Evolutionary conservation across 2,329 filamentous ascomycete species (phyloP), one percentile per base, ranked within the genome.

Genomic region (Fusarium concolor): DNA sequence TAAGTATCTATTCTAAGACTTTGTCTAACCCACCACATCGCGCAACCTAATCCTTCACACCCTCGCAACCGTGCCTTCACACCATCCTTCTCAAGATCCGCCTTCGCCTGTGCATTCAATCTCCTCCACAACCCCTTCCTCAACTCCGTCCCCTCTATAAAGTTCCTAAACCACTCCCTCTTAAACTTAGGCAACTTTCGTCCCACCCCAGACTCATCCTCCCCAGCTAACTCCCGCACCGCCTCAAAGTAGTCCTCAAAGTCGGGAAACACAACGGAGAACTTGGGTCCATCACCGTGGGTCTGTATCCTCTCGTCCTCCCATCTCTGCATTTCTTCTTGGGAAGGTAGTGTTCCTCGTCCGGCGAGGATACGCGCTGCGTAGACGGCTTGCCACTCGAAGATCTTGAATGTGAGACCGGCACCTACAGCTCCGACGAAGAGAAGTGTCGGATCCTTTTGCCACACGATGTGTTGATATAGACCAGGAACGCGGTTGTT

Each of bases 381-480:
- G 2, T 87, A 81, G 0, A 90, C 88, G 9, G 88, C 87, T 71
- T 91, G 89, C 86, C 87, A 90, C 76, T 91, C 89, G 56, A 90
- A 90, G 29, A 90, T 83, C 73, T 89, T 90, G 78, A 92, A 91
- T 0, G 89, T 91, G 28, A 92, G 76, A 0, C 86, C 86, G 0
- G 85, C 84, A 2, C 79, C 79, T 0, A 84, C 86, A 6, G 87
- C 88, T 26, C 87, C 88, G 4, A 89, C 79, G 69, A 89, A 90
- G 4, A 85, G 76, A 11, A 89, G 77, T 0, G 82, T 85, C 0
- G 86, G 84, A 64, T 90, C 87, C 18, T 81, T 68, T 33, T 78
- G 79, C 74, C 82, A 87, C 9, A 89, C 84, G 1, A 89, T 78
- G 69, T 89, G 87, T 69, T 87, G 85, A 68, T 87, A 89, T 0